phyloP scores from a whole-genome alignment of 2,329 filamentous ascomycete genomes.

The Neofusicoccum kwambonambiense region DNA sequence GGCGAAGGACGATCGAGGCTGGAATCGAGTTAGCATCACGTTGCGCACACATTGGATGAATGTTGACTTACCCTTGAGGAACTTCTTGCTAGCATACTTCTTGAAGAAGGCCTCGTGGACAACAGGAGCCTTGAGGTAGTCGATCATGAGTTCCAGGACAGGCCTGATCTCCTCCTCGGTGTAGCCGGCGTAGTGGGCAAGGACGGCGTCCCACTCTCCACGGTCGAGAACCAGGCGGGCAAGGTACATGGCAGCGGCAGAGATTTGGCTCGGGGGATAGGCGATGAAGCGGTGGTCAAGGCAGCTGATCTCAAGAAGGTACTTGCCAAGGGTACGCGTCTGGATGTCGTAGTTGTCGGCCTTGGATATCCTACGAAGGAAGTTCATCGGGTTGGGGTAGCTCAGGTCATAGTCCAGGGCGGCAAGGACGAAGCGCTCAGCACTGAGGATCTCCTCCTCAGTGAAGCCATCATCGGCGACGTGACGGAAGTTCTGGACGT shows the following conservation, averaged over 20 bases:
- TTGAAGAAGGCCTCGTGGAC: constrained; percentile 98
- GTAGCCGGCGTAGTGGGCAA: constrained; percentile 91
- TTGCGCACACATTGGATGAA: background rate
- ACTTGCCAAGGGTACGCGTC: constrained; percentile 94
- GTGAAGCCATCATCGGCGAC: constrained; percentile 96
- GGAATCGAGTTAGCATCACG: constrained; percentile 23
- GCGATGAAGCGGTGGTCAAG: constrained; percentile 92
- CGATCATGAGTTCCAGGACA: constrained; percentile 90
- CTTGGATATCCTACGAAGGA: constrained; percentile 96
- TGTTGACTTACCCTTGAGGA: constrained; percentile 78
- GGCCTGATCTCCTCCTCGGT: constrained; percentile 89
- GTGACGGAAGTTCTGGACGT: constrained; percentile 94
- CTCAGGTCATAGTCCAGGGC: constrained; percentile 95
- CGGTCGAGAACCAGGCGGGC: constrained; percentile 86
- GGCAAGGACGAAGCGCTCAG: constrained; percentile 90
- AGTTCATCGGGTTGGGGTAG: constrained; percentile 99
- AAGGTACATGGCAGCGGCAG: constrained; percentile 92
- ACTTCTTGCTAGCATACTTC: constrained; percentile 99
- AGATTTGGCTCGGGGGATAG: constrained; percentile 84
- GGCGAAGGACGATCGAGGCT: constrained; percentile 89
- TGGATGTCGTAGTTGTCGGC: constrained; percentile 99
- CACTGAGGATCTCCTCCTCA: constrained; percentile 91
- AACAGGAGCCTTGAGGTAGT: constrained; percentile 89
- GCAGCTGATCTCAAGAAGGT: constrained; percentile 94
- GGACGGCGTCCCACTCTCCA: constrained; percentile 86